phyloP scores from a whole-genome alignment of 768 basidiomycete species.

The Glaciozyma martinii region DNA sequence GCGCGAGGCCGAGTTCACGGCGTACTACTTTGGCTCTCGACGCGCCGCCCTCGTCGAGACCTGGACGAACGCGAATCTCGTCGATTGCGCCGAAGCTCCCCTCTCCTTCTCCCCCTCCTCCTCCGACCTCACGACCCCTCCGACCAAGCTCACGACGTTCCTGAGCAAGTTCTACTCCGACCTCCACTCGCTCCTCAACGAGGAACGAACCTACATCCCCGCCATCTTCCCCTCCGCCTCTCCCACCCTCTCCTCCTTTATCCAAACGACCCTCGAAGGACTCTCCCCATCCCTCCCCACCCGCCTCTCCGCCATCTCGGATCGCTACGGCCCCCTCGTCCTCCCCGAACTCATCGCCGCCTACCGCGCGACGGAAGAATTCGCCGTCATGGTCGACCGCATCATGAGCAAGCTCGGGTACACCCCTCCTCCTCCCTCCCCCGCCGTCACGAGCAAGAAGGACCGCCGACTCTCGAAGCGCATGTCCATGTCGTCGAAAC shows the following conservation, averaged over 20 bases:
- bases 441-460: conserved; percentile 19
- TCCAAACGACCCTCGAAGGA: conserved; percentile 67
- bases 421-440: background rate
- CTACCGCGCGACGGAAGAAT: conserved; percentile 71
- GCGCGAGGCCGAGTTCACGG: conserved; percentile 81
- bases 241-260: conserved; percentile 64
- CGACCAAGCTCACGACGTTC: conserved; percentile 52
- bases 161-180: conserved; percentile 64
- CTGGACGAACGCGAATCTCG: conserved; percentile 58
- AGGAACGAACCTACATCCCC: conserved; percentile 46
- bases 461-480: conserved; percentile 34
- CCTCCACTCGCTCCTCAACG: conserved; percentile 57
- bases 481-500: conserved; percentile 38
- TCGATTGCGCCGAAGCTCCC: conserved; percentile 32
- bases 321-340: conserved; percentile 54
- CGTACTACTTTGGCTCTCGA: conserved; percentile 85
- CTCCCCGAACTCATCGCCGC: conserved; percentile 62
- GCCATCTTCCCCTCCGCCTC: conserved; percentile 81
- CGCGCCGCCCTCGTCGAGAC: conserved; percentile 54
- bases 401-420: conserved; percentile 58
- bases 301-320: conserved; percentile 61
- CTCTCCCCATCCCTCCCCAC: conserved; percentile 75
- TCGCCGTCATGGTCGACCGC: conserved; percentile 62
- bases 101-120: conserved; percentile 17
- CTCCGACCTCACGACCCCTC: conserved; percentile 36